Conservation (phyloP, 1,284 basidiomycete genomes). For the Peniophora sp. region DNA sequence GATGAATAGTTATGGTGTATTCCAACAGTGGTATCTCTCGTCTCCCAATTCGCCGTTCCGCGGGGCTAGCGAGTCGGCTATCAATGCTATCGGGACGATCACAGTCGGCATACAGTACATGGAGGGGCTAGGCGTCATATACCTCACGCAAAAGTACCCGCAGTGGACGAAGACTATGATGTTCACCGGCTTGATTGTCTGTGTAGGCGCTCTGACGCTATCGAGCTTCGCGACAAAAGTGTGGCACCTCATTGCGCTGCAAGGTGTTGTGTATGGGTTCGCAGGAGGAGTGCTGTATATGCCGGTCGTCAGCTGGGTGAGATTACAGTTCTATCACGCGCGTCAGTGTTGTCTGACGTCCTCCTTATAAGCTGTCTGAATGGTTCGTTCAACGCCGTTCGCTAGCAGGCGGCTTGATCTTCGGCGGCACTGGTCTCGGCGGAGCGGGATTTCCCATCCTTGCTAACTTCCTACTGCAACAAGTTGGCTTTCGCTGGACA, state of each 20-base stretch:
- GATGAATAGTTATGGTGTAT: conserved; percentile 2
- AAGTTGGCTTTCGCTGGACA: conserved; percentile 20
- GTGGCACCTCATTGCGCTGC: conserved; percentile 19
- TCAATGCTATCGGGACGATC: conserved; percentile 15
- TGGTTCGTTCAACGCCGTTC: conserved; percentile 13
- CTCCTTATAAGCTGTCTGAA: conserved; percentile 1
- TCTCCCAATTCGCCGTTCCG: conserved; percentile 14
- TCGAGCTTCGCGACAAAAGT: conserved; percentile 20
- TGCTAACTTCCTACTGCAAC: conserved; percentile 16
- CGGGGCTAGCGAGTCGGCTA: conserved; percentile 10
- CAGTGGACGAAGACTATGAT: conserved; percentile 16
- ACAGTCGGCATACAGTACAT: conserved; percentile 16
- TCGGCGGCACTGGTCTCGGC: conserved; percentile 20
- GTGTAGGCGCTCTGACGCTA: conserved; percentile 14
- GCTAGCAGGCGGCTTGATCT: conserved; percentile 20
- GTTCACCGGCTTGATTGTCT: conserved; percentile 14
- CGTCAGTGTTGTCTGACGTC: neutral
- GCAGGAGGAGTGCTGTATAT: conserved; percentile 17
- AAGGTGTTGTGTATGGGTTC: conserved; percentile 18
- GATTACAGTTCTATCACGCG: neutral
- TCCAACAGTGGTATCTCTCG: conserved; percentile 15
- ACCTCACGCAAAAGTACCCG: conserved; percentile 17
- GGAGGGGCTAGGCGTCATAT: conserved; percentile 15
- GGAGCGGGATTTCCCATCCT: conserved; percentile 20
- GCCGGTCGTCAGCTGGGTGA: conserved; percentile 12